Evolutionary conservation across 2,329 filamentous ascomycete genomes (phyloP).

Genomic region (Akanthomyces lecanii): DNA sequence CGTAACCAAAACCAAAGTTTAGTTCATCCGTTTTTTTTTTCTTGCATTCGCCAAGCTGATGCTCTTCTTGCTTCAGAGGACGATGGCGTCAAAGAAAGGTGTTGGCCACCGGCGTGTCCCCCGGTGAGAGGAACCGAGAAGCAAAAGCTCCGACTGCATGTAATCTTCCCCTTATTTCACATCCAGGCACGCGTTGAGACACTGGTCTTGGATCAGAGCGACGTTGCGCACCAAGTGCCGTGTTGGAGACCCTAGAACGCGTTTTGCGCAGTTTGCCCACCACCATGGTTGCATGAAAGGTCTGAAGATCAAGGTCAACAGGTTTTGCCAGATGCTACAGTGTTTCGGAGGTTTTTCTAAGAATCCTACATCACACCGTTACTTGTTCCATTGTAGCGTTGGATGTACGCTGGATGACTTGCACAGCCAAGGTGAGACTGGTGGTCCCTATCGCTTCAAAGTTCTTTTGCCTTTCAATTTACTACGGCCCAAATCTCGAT

Average conservation of each 20-base stretch:
- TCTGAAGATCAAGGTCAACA: no score
- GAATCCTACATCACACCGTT: no score
- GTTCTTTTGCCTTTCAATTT: no score
- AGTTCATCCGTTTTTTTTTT: no score
- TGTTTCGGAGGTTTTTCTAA: background rate
- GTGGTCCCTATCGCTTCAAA: no score
- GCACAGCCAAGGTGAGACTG: no score
- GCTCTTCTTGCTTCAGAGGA: background rate
- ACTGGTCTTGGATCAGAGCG: background rate
- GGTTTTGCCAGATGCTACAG: background rate
- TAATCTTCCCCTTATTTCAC: background rate
- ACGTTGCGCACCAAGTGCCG: background rate
- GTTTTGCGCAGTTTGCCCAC: no score
- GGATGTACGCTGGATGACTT: no score
- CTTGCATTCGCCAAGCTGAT: background rate
- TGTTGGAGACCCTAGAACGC: background rate
- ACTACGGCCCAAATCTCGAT: background rate
- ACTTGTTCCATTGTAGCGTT: no score
- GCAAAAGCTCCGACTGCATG: background rate
- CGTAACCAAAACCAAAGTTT: background rate
- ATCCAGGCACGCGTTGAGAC: background rate
- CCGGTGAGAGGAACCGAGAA: background rate
- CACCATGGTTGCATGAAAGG: no score
- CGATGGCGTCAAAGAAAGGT: no score
- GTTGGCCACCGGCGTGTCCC: background rate